phyloP scores from a whole-genome alignment of 2,329 filamentous ascomycete genomes.

The Teratosphaeria epicoccoides region DNA sequence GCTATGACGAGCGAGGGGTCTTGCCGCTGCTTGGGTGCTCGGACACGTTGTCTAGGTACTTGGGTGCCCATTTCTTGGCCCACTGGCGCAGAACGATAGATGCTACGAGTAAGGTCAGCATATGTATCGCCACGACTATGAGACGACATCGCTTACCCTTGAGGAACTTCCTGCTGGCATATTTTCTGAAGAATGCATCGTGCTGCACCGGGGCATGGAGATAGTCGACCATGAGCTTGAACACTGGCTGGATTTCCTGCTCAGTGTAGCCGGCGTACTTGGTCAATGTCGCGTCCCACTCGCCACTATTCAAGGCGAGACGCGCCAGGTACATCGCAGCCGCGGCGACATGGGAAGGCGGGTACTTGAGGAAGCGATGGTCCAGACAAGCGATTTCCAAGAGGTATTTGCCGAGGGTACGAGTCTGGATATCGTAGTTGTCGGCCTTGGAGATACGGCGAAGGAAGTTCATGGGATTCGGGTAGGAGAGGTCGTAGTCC shows the following conservation, averaged over 20 bases:
- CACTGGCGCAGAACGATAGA: slow-evolving; percentile 86
- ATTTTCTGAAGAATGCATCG: slow-evolving; percentile 99
- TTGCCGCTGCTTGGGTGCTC: slow-evolving; percentile 20
- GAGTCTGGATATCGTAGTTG: slow-evolving; percentile 96
- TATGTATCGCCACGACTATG: slow-evolving; percentile 2
- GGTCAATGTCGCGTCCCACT: slow-evolving; percentile 80
- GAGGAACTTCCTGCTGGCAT: slow-evolving; percentile 97
- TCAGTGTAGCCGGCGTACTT: slow-evolving; percentile 92
- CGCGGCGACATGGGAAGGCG: slow-evolving; percentile 81
- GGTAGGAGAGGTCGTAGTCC: slow-evolving; percentile 95
- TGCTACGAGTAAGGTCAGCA: slow-evolving; percentile 42
- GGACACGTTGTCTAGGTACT: slow-evolving; percentile 22
- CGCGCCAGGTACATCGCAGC: slow-evolving; percentile 92
- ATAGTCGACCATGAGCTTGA: slow-evolving; percentile 93
- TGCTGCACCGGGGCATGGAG: slow-evolving; percentile 81
- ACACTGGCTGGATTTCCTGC: slow-evolving; percentile 83
- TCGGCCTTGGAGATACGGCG: slow-evolving; percentile 98
- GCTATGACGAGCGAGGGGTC: slow-evolving; percentile 21
- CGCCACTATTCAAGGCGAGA: slow-evolving; percentile 77
- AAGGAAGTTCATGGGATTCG: slow-evolving; percentile 99
- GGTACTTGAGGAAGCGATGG: slow-evolving; percentile 82
- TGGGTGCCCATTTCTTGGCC: slow-evolving; percentile 53
- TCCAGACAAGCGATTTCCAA: slow-evolving; percentile 95
- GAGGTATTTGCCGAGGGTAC: slow-evolving; percentile 93
- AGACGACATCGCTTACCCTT: slow-evolving; percentile 58